phyloP scores from a whole-genome alignment of 345 rosid species.

The Acer campestre region DNA sequence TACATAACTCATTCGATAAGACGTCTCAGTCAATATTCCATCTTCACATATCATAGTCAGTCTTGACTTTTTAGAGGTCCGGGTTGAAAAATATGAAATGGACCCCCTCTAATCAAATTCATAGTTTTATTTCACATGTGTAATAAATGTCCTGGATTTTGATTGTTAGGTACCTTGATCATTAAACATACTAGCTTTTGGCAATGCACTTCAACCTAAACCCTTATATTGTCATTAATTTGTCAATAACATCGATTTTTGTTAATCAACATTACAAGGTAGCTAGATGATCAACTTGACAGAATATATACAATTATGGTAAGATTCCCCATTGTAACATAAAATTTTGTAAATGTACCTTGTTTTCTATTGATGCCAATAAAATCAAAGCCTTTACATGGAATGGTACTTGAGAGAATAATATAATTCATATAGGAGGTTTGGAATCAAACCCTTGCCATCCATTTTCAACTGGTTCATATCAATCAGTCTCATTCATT shows the following conservation, averaged over 20 bases:
- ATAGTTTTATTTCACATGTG: too few relatives aligned
- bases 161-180: too few relatives aligned
- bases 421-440: not conserved
- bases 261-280: not conserved
- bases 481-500: not conserved
- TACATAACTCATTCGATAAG: too few relatives aligned
- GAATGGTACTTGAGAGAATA: not conserved
- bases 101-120: too few relatives aligned
- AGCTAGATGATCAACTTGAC: not conserved
- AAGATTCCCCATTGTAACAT: not conserved
- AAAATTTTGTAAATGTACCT: not conserved
- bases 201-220: too few relatives aligned
- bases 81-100: too few relatives aligned
- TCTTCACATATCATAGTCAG: too few relatives aligned
- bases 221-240: too few relatives aligned
- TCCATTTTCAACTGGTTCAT: conserved; percentile 10
- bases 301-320: not conserved
- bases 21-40: too few relatives aligned
- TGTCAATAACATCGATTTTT: not conserved
- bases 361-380: not conserved
- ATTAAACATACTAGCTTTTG: too few relatives aligned
- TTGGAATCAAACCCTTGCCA: conserved; percentile 19
- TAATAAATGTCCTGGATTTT: too few relatives aligned
- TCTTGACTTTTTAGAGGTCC: too few relatives aligned
- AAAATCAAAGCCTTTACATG: not conserved